Base-by-base conservation (phyloP, 2,329 filamentous ascomycete species). In the Biscogniauxia marginata region DNA sequence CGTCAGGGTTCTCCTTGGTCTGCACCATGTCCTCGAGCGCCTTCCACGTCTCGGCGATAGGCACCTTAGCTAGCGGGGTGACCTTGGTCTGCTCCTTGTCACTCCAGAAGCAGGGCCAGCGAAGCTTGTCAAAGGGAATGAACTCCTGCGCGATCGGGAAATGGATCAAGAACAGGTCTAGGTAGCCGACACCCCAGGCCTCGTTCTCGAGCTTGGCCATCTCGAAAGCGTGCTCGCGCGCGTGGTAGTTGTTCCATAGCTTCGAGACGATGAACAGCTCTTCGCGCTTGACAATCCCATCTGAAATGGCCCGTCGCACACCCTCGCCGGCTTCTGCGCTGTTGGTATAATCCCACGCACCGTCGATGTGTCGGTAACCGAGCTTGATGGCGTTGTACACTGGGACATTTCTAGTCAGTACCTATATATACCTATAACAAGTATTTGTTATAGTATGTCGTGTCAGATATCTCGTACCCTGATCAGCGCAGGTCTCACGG, bases 11-110 rank as follows among this genome's bases (percentile, higher is more conserved):
- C 58, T 70, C 66, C 22, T 67, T 63, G 65, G 77, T 81, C 65
- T 85, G 83, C 52, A 91, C 88, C 56, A 95, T 79, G 51, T 77
- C 74, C 78, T 96, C 91, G 82, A 96, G 85, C 55, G 89, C 90
- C 52, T 79, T 78, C 89, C 90, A 96, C 53, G 91, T 96, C 78
- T 93, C 86, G 71, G 90, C 84, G 74, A 93, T 88, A 57, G 84
- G 83, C 52, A 89, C 87, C 70, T 87, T 89, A 77, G 82, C 75
- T 46, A 76, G 61, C 5, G 67, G 70, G 53, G 77, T 73, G 65
- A 84, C 67, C 65, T 75, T 75, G 62, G 76, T 74, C 60, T 78
- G 73, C 57, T 70, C 75, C 53, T 78, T 79, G 63, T 83, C 70
- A 23, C 53, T 60, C 70, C 69, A 71, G 63, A 70, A 72, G 63